phyloP scores from a whole-genome alignment of 495 filamentous ascomycete genomes.

The Lasiosphaeria ovina region DNA sequence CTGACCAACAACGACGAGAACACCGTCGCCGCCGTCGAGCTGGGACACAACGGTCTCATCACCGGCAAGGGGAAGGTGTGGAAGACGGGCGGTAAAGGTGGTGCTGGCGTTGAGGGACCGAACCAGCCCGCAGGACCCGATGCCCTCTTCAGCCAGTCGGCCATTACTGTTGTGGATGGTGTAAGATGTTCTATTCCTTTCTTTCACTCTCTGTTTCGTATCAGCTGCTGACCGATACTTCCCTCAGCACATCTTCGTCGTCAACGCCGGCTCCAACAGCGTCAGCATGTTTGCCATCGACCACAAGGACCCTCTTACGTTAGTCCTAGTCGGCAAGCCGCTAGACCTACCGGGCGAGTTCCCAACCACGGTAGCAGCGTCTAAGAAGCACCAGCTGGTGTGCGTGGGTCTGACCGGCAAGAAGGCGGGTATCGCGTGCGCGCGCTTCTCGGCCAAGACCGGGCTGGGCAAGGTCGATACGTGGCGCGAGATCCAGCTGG shows the following conservation, averaged over 20 bases:
- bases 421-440: conserved; percentile 53
- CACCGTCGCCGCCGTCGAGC: conserved; percentile 45
- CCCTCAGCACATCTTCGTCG: conserved; percentile 48
- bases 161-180: conserved; percentile 47
- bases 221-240: neutral
- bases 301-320: conserved; percentile 38
- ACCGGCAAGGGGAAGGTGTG: conserved; percentile 32
- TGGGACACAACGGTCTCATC: conserved; percentile 45
- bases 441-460: conserved; percentile 32
- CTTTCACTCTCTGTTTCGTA: neutral
- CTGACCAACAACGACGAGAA: conserved; percentile 50
- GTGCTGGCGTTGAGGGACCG: conserved; percentile 30
- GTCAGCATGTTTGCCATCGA: conserved; percentile 54
- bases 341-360: conserved; percentile 51
- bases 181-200: conserved; percentile 30
- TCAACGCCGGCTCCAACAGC: conserved; percentile 61
- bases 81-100: conserved; percentile 39
- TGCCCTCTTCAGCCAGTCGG: conserved; percentile 50
- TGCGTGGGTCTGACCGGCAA: conserved; percentile 57
- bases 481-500: conserved; percentile 44
- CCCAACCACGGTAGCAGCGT: conserved; percentile 55
- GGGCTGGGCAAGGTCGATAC: conserved; percentile 44
- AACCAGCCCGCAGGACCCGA: conserved; percentile 47
- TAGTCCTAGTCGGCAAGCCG: conserved; percentile 30
- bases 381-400: conserved; percentile 43